Base-by-base conservation (phyloP, 805 yeast species). In the Tetrapisispora iriomotensis region DNA sequence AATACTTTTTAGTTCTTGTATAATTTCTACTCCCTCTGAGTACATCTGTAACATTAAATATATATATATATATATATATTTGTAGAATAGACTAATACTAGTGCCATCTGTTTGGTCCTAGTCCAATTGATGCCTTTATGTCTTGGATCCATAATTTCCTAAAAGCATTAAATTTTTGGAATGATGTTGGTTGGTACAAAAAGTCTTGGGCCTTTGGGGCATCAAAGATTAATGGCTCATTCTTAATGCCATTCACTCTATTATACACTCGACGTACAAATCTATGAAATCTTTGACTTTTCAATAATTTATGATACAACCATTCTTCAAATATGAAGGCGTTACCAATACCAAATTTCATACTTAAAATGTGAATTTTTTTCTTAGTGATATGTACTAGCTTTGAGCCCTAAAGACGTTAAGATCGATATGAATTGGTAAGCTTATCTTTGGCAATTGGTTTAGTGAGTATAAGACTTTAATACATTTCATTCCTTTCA, bases 181-280 rank as follows among this genome's bases (percentile, higher is more conserved):
- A 39, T 1, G 56, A 27, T 0, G 82, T 72, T 2, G 88, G 86
- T 25, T 51, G 58, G 50, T 64, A 72, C 15, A 49, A 34, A 22
- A 37, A 47, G n/a, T 49, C 44, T 1, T 44, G 42, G 2, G 48
- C 40, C 7, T 38, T 41, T 9, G 35, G 40, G 8, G 26, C 18
- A 38, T 33, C 36, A 47, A 47, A 64, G 45, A 40, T 59, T n/a
- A 45, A 40, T 4, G 72, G 72, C 12, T 47, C 38, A 24, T 72
- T 67, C 2, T 76, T 74, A 6, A 67, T 60, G 2, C 80, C 71
- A 50, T 82, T 82, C 25, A 82, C 69, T 41, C 67, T 68, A 29
- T 81, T 80, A 51, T 82, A 81, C 1, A 82, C 62, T 10, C 65
- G 61, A 29, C 75, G 63, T 4, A 82, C 94, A 64, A 79, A 74